These are phyloP conservation scores for Silene coronaria DNA, from an alignment of 179 eudicot genomes.

Conservation along the genomic window DNA sequence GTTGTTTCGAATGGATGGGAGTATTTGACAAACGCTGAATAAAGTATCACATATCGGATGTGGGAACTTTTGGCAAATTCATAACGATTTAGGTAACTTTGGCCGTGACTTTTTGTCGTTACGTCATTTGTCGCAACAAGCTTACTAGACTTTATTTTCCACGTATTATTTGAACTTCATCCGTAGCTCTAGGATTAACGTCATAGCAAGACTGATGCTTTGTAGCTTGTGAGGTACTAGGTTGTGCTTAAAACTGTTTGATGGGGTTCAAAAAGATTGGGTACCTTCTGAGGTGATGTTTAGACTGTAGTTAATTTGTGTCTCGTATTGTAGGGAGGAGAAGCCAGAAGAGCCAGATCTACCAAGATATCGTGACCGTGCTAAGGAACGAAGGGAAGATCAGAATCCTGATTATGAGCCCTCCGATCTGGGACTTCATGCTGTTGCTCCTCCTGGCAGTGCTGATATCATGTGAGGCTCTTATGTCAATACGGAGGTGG, in stretches of 20 bases:
- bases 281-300: background rate
- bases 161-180: background rate
- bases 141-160: background rate
- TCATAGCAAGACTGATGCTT: too few relatives aligned
- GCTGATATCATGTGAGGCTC: constrained; percentile 59
- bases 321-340: constrained; percentile 53
- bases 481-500: background rate
- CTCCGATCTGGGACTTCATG: constrained; percentile 81
- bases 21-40: background rate
- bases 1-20: too few relatives aligned
- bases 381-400: constrained; percentile 92
- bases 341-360: constrained; percentile 69
- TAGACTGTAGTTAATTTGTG: constrained; percentile 10
- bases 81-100: background rate
- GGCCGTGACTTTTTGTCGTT: background rate
- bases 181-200: background rate
- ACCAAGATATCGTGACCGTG: constrained; percentile 86
- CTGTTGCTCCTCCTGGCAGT: constrained; percentile 92
- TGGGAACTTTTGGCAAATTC: background rate
- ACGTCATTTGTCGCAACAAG: background rate
- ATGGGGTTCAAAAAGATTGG: background rate
- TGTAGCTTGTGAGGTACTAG: too few relatives aligned
- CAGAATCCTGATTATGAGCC: constrained; percentile 93
- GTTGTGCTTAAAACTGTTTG: too few relatives aligned
- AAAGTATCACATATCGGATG: background rate